Percentiles rank a stretch among this genome's conserved stretches.
These are phyloP conservation scores for Didymella pinodella DNA, from an alignment of 2,329 filamentous ascomycete species.

Conservation along the genomic window DNA sequence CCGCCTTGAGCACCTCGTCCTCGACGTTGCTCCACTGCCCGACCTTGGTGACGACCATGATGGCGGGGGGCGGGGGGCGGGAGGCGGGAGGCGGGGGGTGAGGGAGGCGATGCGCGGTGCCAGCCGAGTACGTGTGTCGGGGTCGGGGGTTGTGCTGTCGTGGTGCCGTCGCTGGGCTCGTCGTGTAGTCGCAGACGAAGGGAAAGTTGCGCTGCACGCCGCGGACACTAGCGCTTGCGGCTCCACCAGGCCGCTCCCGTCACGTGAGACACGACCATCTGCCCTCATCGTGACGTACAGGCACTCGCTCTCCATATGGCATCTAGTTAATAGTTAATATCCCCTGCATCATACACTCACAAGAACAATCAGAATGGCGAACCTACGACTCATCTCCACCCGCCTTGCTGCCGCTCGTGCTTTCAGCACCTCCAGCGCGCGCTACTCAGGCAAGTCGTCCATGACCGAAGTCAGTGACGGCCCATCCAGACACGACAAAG, in stretches of 20 bases:
- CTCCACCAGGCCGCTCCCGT: constrained; percentile 5
- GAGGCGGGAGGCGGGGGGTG: not conserved
- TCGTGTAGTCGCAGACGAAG: constrained; percentile 1
- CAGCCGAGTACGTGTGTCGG: not conserved
- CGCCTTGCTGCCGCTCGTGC: constrained; percentile 15
- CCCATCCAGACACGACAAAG: constrained; percentile 12
- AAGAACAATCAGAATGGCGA: constrained; percentile 5
- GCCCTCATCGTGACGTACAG: constrained; percentile 38
- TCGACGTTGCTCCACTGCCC: constrained; percentile 75
- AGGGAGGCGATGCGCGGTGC: no score
- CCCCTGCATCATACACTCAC: constrained; percentile 1
- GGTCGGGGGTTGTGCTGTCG: not conserved
- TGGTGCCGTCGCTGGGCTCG: not conserved
- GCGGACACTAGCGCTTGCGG: constrained; percentile 24
- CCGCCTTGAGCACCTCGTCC: constrained; percentile 96
- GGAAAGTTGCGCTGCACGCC: constrained; percentile 20
- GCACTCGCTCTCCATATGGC: not conserved
- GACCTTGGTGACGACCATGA: constrained; percentile 71
- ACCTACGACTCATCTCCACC: constrained; percentile 9
- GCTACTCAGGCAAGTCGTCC: constrained; percentile 16
- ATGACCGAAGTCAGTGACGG: constrained; percentile 20
- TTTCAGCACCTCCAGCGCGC: constrained; percentile 14
- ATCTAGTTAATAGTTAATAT: not conserved
- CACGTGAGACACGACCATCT: constrained; percentile 13
- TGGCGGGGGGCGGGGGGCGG: constrained; percentile 18